Base-by-base conservation (phyloP, 495 filamentous ascomycete species). In the Aspergillus wentii region DNA sequence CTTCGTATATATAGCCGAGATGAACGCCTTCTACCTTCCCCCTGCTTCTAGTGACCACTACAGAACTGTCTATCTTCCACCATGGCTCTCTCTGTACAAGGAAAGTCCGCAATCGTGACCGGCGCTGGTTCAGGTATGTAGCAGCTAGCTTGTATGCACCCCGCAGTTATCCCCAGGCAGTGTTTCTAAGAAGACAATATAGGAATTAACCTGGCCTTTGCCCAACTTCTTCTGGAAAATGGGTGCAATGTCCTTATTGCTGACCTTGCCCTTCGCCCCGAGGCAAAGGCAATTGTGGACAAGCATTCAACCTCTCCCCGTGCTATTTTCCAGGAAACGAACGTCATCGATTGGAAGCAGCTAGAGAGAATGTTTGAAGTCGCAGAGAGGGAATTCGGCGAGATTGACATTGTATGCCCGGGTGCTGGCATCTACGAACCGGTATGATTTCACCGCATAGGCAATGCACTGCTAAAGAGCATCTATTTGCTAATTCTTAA, bases 401-500 rank as follows among this genome's bases (percentile, higher is more conserved):
- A 68, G 13, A 52, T 77, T 7, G 80, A 85, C 46, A 76, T 86
- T 37, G 78, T 85, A 29, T 80, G 76, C 48, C 79, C 80, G 4
- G 80, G 82, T 8, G 82, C 82, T n/a, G 82, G 82, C 9, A 59
- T 85, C 38, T 85, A 68, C 56, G 82, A 86, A 47, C 80, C 79
- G 39, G 68, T 74, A 55, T 17, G 58, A 6, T 11, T 25, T 25
- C 11, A 25, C 11, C n/a, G n/a, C n/a, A n/a, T n/a, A n/a, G n/a
- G n/a, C n/a, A n/a, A n/a, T n/a, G n/a, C n/a, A n/a, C n/a, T n/a
- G n/a, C n/a, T n/a, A n/a, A n/a, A n/a, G n/a, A n/a, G n/a, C n/a
- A n/a, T n/a, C n/a, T n/a, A n/a, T n/a, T n/a, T n/a, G n/a, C n/a
- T n/a, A n/a, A n/a, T n/a, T n/a, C n/a, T n/a, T n/a, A n/a, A 9